A percentile compares a stretch with the other conserved stretches of the same genome.
phyloP scores from a whole-genome alignment of 2,329 filamentous ascomycete genomes.

The Rhynchosporium graminicola region DNA sequence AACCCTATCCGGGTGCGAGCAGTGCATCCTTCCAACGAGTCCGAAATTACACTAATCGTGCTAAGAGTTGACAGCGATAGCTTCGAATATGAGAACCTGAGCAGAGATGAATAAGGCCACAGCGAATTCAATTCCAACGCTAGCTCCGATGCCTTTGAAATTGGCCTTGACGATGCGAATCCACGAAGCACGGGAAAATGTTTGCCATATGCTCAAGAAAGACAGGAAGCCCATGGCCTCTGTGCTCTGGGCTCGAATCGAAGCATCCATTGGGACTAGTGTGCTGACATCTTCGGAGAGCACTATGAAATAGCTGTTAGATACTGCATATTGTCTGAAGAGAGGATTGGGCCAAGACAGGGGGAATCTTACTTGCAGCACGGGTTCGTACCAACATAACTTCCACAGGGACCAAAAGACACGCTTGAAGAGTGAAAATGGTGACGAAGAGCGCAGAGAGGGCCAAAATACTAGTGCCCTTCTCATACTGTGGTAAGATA shows the following conservation, averaged over 20 bases:
- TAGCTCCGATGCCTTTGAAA: background rate
- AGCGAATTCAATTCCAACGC: background rate
- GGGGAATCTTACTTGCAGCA: slow-evolving; percentile 7
- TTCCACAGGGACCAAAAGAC: background rate
- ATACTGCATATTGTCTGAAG: background rate
- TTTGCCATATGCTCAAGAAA: slow-evolving; percentile 1
- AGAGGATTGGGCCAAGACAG: background rate
- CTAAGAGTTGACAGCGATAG: background rate
- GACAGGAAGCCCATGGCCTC: slow-evolving; percentile 11
- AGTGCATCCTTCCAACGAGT: too few relatives aligned
- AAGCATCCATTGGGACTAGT: slow-evolving; percentile 9
- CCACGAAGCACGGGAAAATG: slow-evolving; percentile 10
- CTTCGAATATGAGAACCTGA: background rate
- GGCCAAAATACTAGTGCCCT: background rate
- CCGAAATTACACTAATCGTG: background rate
- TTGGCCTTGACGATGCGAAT: slow-evolving; percentile 11
- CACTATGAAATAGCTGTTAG: background rate
- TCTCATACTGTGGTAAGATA: background rate
- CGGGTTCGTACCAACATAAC: slow-evolving; percentile 10
- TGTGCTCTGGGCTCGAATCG: background rate
- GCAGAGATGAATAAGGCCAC: background rate
- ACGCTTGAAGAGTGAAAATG: background rate
- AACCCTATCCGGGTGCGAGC: too few relatives aligned
- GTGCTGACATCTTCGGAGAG: slow-evolving; percentile 5
- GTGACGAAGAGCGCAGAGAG: background rate